These are phyloP conservation scores for Claviceps spartinae DNA, from an alignment of 2,329 filamentous ascomycete species.

Conservation along the genomic window DNA sequence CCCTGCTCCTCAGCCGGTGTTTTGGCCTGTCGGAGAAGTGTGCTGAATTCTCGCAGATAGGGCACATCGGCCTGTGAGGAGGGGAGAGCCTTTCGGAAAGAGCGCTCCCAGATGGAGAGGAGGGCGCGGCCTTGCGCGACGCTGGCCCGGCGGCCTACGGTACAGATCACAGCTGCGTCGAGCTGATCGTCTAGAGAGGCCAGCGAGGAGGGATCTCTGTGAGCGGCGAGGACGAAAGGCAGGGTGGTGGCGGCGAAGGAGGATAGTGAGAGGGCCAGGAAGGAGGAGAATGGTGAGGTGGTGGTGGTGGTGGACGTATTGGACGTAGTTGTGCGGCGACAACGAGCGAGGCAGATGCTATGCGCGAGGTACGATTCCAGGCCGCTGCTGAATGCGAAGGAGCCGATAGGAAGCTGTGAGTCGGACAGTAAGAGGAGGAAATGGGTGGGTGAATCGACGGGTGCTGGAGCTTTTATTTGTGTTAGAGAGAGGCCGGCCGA, in stretches of 20 bases:
- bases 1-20: not conserved
- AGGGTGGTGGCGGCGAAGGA: slow-evolving; percentile 60
- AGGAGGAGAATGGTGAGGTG: slow-evolving; percentile 37
- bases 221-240: slow-evolving; percentile 59
- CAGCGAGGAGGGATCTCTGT: slow-evolving; percentile 39
- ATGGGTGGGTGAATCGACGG: slow-evolving; percentile 29
- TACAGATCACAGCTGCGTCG: slow-evolving; percentile 64
- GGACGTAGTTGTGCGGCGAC: slow-evolving; percentile 17
- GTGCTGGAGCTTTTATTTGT: not conserved
- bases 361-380: slow-evolving; percentile 74
- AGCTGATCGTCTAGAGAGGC: slow-evolving; percentile 56
- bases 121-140: slow-evolving; percentile 64
- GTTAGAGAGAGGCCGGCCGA: too few species aligned
- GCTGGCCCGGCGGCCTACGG: slow-evolving; percentile 64
- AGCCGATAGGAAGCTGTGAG: slow-evolving; percentile 68
- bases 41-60: slow-evolving; percentile 23
- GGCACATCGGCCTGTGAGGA: slow-evolving; percentile 11
- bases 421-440: slow-evolving; percentile 67
- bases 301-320: too few species aligned
- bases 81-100: slow-evolving; percentile 34
- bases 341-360: slow-evolving; percentile 25
- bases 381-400: slow-evolving; percentile 77
- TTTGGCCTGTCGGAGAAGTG: slow-evolving; percentile 16
- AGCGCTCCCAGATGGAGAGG: slow-evolving; percentile 62
- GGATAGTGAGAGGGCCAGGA: slow-evolving; percentile 56